phyloP scores from a whole-genome alignment of 2,329 filamentous ascomycete genomes.

The Cytospora schulzeri region DNA sequence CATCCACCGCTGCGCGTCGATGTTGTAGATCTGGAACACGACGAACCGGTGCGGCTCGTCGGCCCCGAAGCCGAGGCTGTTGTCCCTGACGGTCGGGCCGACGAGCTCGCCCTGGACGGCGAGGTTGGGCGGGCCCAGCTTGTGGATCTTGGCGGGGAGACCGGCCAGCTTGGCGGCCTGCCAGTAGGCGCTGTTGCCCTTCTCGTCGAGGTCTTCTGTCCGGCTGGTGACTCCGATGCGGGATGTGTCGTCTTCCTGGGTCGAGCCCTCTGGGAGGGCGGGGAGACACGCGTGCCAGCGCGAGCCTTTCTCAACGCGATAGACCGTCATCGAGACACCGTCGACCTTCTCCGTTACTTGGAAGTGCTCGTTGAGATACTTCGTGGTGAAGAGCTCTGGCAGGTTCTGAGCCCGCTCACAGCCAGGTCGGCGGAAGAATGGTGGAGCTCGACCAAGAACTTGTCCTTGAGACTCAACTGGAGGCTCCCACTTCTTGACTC shows the following conservation, averaged over 20 bases:
- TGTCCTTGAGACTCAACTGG: slow-evolving; percentile 9
- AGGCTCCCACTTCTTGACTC: slow-evolving; percentile 36
- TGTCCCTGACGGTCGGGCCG: slow-evolving; percentile 33
- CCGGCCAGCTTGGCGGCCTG: slow-evolving; percentile 30
- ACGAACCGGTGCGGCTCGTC: slow-evolving; percentile 32
- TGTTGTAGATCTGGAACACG: slow-evolving; percentile 34
- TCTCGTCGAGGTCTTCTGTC: slow-evolving; percentile 29
- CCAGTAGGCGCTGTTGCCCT: slow-evolving; percentile 32
- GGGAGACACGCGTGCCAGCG: slow-evolving; percentile 30
- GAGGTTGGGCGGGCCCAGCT: slow-evolving; percentile 30
- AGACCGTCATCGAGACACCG: slow-evolving; percentile 37
- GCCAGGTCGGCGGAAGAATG: slow-evolving; percentile 35
- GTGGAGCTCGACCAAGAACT: slow-evolving; percentile 30
- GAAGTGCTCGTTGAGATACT: slow-evolving; percentile 27
- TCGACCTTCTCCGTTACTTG: slow-evolving; percentile 40
- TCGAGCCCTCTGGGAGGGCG: slow-evolving; percentile 16
- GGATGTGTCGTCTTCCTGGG: slow-evolving; percentile 3
- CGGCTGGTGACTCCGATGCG: slow-evolving; percentile 33
- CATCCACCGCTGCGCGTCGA: slow-evolving; percentile 31
- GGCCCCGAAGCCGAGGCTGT: slow-evolving; percentile 34
- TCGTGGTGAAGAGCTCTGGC: slow-evolving; percentile 26
- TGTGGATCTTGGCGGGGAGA: slow-evolving; percentile 31
- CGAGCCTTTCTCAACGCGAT: slow-evolving; percentile 32
- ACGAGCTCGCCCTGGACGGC: slow-evolving; percentile 37
- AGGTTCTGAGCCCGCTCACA: slow-evolving; percentile 36